Evolutionary conservation across 805 yeast species (phyloP).

Genomic region (Wickerhamomyces bovis): DNA sequence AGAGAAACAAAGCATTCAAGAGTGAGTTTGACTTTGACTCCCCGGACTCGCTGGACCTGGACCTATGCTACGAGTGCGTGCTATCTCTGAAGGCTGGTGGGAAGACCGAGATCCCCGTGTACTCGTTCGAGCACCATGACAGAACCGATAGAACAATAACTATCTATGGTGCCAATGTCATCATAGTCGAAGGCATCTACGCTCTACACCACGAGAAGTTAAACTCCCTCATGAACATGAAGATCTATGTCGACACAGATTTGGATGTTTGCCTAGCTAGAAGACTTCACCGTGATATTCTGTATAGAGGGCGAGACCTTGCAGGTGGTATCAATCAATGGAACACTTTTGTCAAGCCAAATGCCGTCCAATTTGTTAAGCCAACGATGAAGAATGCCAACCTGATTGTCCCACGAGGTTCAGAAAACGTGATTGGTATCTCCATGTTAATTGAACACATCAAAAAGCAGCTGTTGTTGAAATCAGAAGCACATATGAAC

Average conservation of each 20-base stretch:
- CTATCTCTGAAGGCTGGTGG: conserved; percentile 64
- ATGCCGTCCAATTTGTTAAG: conserved; percentile 66
- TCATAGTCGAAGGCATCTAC: conserved; percentile 87
- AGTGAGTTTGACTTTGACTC: conserved; percentile 81
- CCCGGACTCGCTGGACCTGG: conserved; percentile 81
- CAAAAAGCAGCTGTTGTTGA: conserved; percentile 57
- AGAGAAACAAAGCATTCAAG: conserved; percentile 55
- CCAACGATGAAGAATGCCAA: conserved; percentile 81
- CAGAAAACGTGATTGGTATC: conserved; percentile 77
- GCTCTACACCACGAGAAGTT: conserved; percentile 69
- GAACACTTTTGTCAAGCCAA: conserved; percentile 89
- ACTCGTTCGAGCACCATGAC: conserved; percentile 60
- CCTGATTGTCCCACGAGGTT: conserved; percentile 84
- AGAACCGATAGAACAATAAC: conserved; percentile 58
- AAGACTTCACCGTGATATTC: conserved; percentile 79
- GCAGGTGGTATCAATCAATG: conserved; percentile 82
- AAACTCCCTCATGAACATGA: conserved; percentile 72
- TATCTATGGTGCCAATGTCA: conserved; percentile 90
- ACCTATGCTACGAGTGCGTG: conserved; percentile 59
- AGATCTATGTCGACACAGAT: conserved; percentile 90
- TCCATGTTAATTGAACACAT: conserved; percentile 76
- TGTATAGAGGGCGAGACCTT: conserved; percentile 80
- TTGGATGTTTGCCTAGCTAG: conserved; percentile 88
- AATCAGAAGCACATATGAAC: conserved; percentile 62
- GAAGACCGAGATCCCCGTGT: conserved; percentile 58